Base-by-base conservation (phyloP, 768 basidiomycete species). In the Naganishia friedmannii region DNA sequence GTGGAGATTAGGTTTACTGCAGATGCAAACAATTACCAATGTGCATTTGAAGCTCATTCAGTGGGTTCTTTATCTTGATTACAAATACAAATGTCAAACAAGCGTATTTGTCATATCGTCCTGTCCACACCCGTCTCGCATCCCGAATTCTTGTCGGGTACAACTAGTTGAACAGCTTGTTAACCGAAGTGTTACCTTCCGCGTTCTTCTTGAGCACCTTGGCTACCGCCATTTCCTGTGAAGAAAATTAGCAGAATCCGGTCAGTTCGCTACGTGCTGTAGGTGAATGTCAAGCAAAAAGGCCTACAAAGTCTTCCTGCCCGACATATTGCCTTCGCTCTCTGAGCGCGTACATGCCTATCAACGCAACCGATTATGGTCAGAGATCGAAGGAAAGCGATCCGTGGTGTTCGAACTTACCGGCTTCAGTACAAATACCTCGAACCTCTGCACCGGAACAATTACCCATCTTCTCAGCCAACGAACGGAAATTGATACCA, bases 381-480 rank as follows among this genome's bases (percentile, higher is more conserved):
- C 54, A 69, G 68, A 46, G 46, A n/a, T 56, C 12, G 70, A 68
- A 34, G 46, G 10, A n/a, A 26, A 15, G 42, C n/a, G 28, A 4
- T 58, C n/a, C 17, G 3, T 12, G 66, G n/a, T 21, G 9, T 55
- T 7, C 81, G 91, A 6, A 63, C 60, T 45, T 29, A 63, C 60
- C 60, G n/a, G 93, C 93, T 84, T 95, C 93, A 0, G 94, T 95
- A 79, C 93, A 95, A 74, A 96, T 96, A 82, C 93, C 95, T 19
- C 95, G 86, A 19, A 97, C 95, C 80, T 99, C 95, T 1, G 95
- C 95, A 74, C 95, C 95, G 1, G 92, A 95, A 79, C 95, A 97
- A 78, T 96, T 92, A 0, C 95, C 95, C 95, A 98, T 99, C 86
- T 99, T 98, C 81, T 98, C 95, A 0, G 95, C 95, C 2, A 99